Evolutionary conservation across 2,329 filamentous ascomycete genomes (phyloP).

Genomic region (Microcyclosporella mali): DNA sequence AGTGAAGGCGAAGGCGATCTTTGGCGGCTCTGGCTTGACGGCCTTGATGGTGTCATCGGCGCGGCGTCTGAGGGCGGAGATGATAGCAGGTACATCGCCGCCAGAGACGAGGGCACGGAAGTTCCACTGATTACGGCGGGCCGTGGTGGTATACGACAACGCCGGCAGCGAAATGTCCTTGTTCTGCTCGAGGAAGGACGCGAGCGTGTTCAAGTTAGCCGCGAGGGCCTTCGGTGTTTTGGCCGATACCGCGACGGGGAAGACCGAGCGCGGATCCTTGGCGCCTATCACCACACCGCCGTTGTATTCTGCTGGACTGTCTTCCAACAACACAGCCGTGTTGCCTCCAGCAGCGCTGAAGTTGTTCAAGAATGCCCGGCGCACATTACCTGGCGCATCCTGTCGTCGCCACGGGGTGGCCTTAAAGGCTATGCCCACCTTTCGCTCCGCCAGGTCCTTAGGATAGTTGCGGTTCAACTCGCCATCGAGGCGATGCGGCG

Average conservation of each 20-base stretch:
- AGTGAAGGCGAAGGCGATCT: constrained; percentile 36
- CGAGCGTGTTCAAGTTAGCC: constrained; percentile 52
- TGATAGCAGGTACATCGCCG: constrained; percentile 27
- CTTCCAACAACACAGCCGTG: constrained; percentile 60
- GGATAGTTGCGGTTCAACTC: constrained; percentile 57
- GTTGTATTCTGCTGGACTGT: constrained; percentile 41
- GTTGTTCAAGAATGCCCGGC: constrained; percentile 50
- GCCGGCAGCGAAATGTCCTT: constrained; percentile 45
- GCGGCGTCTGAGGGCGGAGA: constrained; percentile 12
- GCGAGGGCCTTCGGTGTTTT: constrained; percentile 45
- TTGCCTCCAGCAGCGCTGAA: constrained; percentile 68
- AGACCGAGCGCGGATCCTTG: constrained; percentile 50
- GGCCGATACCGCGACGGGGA: constrained; percentile 55
- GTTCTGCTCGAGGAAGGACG: constrained; percentile 50
- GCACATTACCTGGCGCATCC: constrained; percentile 35
- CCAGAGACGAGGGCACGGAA: constrained; percentile 31
- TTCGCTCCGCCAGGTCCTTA: constrained; percentile 49
- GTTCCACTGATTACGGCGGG: constrained; percentile 65
- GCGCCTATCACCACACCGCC: constrained; percentile 14
- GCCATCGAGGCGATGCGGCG: constrained; percentile 63
- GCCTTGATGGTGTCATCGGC: constrained; percentile 12
- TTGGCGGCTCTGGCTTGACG: constrained; percentile 11
- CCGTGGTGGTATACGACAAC: constrained; percentile 2
- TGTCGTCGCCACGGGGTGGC: constrained; percentile 35
- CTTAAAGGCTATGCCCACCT: constrained; percentile 51